phyloP scores from a whole-genome alignment of 177 flowering plant genomes.

The Vitis hybrid region DNA sequence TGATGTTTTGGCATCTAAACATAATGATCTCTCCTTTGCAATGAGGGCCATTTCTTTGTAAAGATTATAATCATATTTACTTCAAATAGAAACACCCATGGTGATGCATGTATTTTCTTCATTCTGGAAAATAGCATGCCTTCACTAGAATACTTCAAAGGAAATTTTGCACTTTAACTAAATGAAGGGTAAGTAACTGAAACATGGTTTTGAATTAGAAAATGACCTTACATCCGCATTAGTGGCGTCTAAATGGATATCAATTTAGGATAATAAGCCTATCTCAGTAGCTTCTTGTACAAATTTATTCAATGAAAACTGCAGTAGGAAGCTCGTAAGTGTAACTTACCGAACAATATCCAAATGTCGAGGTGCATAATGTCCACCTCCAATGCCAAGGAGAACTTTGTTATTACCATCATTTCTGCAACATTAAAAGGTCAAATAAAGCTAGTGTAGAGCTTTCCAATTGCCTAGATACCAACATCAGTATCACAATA shows the following conservation, averaged over 20 bases:
- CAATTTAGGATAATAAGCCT: not conserved
- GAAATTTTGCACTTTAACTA: too few relatives aligned
- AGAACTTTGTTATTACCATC: conserved; percentile 59
- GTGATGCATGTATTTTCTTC: too few relatives aligned
- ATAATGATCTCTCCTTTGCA: too few relatives aligned
- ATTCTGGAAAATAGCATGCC: too few relatives aligned
- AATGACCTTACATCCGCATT: not conserved
- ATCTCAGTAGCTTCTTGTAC: too few relatives aligned
- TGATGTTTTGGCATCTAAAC: too few relatives aligned
- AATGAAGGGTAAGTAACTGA: too few relatives aligned
- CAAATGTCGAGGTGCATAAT: conserved; percentile 95
- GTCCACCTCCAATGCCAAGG: conserved; percentile 96
- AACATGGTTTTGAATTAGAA: not conserved
- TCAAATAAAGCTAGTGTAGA: not conserved
- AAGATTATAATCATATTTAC: too few relatives aligned
- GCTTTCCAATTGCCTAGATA: not conserved
- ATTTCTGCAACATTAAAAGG: conserved; percentile 36
- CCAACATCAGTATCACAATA: too few relatives aligned
- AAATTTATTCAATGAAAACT: not conserved
- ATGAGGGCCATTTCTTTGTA: too few relatives aligned
- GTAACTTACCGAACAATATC: conserved; percentile 65
- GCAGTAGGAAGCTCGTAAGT: not conserved
- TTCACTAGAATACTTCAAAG: too few relatives aligned
- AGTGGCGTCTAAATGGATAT: not conserved
- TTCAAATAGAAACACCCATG: too few relatives aligned